phyloP scores from a whole-genome alignment of 352 stramenopile species.

The Globisporangium spiculum region DNA sequence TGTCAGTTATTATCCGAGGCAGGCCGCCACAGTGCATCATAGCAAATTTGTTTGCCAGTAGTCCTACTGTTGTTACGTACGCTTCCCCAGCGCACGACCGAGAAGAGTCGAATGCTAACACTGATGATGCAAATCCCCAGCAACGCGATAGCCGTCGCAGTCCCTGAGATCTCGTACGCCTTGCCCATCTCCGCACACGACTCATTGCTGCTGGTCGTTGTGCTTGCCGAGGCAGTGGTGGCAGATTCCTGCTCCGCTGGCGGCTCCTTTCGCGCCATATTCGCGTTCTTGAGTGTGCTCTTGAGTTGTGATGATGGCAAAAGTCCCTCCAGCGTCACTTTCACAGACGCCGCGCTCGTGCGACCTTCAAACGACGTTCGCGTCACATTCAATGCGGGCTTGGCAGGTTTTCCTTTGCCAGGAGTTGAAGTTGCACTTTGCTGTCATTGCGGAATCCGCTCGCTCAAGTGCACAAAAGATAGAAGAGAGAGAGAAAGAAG shows the following conservation, averaged over 20 bases:
- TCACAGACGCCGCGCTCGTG: neutral
- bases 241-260: neutral
- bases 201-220: neutral
- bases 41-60: neutral
- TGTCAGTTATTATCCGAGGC: neutral
- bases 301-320: neutral
- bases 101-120: conserved; percentile 90
- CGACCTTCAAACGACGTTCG: conserved; percentile 38
- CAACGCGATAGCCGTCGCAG: conserved; percentile 49
- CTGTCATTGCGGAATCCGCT: conserved; percentile 23
- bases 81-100: conserved; percentile 88
- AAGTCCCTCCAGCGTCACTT: neutral
- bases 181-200: neutral
- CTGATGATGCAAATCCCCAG: conserved; percentile 86
- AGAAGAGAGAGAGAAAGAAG: conserved; percentile 16
- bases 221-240: neutral
- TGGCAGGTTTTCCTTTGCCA: neutral
- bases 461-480: conserved; percentile 20
- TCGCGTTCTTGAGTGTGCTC: neutral
- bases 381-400: conserved; percentile 21
- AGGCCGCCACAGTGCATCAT: neutral
- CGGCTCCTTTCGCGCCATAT: neutral
- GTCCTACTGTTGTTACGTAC: conserved; percentile 28
- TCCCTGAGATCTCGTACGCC: conserved; percentile 20
- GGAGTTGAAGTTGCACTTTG: conserved; percentile 22